Conservation (phyloP, 2,329 filamentous ascomycete species). For the Calonectria crousiana region DNA sequence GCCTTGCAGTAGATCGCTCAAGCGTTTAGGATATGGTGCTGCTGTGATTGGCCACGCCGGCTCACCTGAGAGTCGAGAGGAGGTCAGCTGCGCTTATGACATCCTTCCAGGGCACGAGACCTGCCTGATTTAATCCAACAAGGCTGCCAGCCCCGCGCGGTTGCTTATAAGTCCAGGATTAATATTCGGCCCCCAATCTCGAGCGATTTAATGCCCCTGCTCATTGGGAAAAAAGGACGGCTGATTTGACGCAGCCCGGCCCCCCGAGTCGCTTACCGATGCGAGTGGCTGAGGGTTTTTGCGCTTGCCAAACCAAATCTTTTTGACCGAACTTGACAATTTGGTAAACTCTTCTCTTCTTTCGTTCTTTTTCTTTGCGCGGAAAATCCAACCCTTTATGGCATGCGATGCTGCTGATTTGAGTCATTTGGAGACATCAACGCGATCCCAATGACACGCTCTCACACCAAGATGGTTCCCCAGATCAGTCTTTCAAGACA, state of each 20-base stretch:
- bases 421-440: neutral
- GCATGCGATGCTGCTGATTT: neutral
- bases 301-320: neutral
- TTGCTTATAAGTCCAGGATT: neutral
- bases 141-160: neutral
- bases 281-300: neutral
- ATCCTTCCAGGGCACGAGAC: neutral
- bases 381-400: neutral
- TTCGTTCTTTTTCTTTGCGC: neutral
- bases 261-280: neutral
- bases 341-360: neutral
- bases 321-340: neutral
- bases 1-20: neutral
- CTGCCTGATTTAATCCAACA: neutral
- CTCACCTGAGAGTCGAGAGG: neutral
- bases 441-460: too few relatives aligned
- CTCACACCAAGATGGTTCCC: neutral
- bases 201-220: neutral
- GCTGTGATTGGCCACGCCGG: neutral
- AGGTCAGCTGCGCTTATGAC: neutral
- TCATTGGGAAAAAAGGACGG: neutral
- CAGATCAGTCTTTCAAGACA: neutral
- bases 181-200: neutral
- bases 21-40: too few relatives aligned
- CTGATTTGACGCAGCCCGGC: neutral